Base-by-base conservation (phyloP, 441 rosid species). In the Euphorbia schlechtendalii region DNA sequence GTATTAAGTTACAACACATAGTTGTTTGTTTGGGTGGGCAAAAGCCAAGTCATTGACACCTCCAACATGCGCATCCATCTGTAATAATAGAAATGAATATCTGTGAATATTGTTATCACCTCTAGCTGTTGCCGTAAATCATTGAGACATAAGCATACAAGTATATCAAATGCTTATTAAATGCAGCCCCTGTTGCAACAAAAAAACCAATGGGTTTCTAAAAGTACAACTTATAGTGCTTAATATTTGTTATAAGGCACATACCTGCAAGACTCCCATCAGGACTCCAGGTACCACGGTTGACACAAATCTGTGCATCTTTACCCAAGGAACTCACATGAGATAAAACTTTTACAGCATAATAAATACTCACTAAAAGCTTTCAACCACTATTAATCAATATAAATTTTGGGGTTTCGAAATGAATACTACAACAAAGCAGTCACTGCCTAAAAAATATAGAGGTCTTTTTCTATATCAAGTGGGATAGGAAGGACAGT, bases 51-150 rank as follows among this genome's bases (percentile, higher is more conserved):
- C 98, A 74, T 86, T 93, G 65, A 93, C 97, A 43, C 86, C 79
- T 61, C 98, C 98, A 66, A 28, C 63, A 80, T 93, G 98, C 22
- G 98, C 92, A 43, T 88, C 97, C 77, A 93, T 80, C 98, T 93
- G 83, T 59, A 59, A 69, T 56, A 24, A 41, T 51, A 74, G 59
- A 60, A 64, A 52, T 59, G 36, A n/a, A 18, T 32, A 59, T n/a
- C 66, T 63, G 53, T 14, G 22, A 63, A 41, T 15, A 43, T 56
- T 28, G 62, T 32, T 69, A 80, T 72, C 69, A 85, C 98, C 94
- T 88, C 96, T 59, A 66, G 64, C 38, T 77, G 92, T 75, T 84
- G 89, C 25, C 77, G 84, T 46, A 92, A 71, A 73, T 87, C 92
- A 82, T 80, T 41, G 87, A 68, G 68, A 70, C 56, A 72, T 66